These are phyloP conservation scores for Polygonum maritimum DNA, from an alignment of 148 eudicot species.

Conservation along the genomic window DNA sequence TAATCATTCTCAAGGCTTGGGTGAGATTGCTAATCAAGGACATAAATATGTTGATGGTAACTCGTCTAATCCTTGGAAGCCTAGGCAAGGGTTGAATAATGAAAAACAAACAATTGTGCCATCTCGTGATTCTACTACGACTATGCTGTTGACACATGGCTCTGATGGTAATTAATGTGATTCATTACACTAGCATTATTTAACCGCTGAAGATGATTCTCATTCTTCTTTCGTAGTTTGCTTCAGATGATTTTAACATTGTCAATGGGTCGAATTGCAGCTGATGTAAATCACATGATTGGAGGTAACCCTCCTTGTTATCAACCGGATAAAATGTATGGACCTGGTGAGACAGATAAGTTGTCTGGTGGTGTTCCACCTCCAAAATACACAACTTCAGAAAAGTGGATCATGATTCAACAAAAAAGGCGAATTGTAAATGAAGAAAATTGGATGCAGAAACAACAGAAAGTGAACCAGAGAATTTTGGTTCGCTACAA, in stretches of 20 bases:
- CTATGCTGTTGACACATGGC: slow-evolving; percentile 21
- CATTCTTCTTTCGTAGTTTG: slow-evolving; percentile 9
- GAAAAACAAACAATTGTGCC: slow-evolving; percentile 31
- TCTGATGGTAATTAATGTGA: slow-evolving; percentile 26
- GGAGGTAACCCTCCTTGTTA: slow-evolving; percentile 24
- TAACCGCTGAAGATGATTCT: slow-evolving; percentile 6
- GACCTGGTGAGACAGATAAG: slow-evolving; percentile 41
- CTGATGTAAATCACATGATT: slow-evolving; percentile 21
- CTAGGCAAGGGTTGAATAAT: slow-evolving; percentile 30
- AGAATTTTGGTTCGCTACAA: slow-evolving; percentile 51
- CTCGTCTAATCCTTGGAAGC: slow-evolving; percentile 42
- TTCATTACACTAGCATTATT: background rate
- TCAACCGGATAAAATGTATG: slow-evolving; percentile 19
- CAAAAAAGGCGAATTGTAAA: slow-evolving; percentile 49
- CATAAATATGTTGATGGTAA: slow-evolving; percentile 28
- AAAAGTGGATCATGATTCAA: slow-evolving; percentile 73
- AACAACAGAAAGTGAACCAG: slow-evolving; percentile 62
- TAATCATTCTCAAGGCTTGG: slow-evolving; percentile 28
- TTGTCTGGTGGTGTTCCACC: slow-evolving; percentile 32
- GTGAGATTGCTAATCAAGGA: slow-evolving; percentile 28
- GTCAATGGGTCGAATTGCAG: slow-evolving; percentile 22
- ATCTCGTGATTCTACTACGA: slow-evolving; percentile 28
- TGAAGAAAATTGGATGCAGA: slow-evolving; percentile 56
- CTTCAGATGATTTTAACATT: slow-evolving; percentile 25
- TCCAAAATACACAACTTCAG: slow-evolving; percentile 63